These are phyloP conservation scores for Saccharomycopsis hybrid DNA, from an alignment of 1,139 yeast genomes.

Conservation along the genomic window DNA sequence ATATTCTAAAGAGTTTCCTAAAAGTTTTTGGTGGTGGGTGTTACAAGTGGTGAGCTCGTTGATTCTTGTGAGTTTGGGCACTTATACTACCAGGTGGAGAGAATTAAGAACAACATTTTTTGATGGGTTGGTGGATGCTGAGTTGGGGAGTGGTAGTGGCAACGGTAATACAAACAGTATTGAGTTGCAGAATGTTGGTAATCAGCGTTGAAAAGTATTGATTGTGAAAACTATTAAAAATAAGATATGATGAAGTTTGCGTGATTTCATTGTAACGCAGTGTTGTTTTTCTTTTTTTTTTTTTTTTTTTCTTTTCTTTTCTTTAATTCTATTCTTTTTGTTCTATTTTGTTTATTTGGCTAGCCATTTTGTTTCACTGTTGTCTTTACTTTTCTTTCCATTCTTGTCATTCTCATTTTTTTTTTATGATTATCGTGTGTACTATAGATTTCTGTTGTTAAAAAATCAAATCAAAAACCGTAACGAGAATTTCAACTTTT, in stretches of 20 bases:
- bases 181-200: slow-evolving; percentile 5
- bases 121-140: slow-evolving; percentile 62
- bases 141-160: slow-evolving; percentile 8
- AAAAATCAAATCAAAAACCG: no score
- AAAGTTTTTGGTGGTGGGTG: slow-evolving; percentile 76
- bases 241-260: no score
- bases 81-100: slow-evolving; percentile 83
- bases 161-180: slow-evolving; percentile 3
- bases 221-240: neutral
- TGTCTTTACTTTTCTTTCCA: no score
- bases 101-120: slow-evolving; percentile 85
- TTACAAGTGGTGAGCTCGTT: slow-evolving; percentile 64
- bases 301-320: neutral
- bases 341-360: no score
- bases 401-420: no score
- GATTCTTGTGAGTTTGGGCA: slow-evolving; percentile 70
- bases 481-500: no score
- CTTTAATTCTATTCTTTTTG: no score
- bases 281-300: neutral
- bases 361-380: no score
- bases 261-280: neutral
- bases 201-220: neutral
- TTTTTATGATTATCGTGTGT: no score
- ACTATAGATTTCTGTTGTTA: no score
- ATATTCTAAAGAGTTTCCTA: slow-evolving; percentile 61